phyloP scores from a whole-genome alignment of 805 yeast species.

The Isabelozyma heimii region DNA sequence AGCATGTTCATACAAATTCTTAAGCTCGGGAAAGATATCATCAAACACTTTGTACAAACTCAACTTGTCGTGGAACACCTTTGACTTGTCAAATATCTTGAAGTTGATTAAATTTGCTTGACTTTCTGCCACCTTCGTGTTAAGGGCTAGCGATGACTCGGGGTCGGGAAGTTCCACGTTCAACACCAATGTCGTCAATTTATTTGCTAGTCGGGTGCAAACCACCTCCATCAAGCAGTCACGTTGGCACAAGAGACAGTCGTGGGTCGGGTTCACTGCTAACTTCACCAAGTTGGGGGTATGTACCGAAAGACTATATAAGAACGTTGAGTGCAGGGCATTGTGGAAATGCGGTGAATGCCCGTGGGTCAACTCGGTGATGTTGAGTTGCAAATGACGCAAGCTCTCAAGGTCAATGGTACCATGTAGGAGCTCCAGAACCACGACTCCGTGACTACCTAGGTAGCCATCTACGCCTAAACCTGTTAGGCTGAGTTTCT shows the following conservation, averaged over 20 bases:
- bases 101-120: constrained; percentile 11
- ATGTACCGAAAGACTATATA: constrained; percentile 5
- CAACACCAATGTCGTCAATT: constrained; percentile 8
- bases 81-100: constrained; percentile 13
- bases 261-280: constrained; percentile 13
- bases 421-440: constrained; percentile 6
- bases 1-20: constrained; percentile 11
- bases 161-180: constrained; percentile 11
- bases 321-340: constrained; percentile 5
- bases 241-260: constrained; percentile 19
- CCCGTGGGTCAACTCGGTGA: constrained; percentile 21
- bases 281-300: constrained; percentile 8
- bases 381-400: constrained; percentile 9
- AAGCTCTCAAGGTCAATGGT: constrained; percentile 12
- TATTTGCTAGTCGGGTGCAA: constrained; percentile 4
- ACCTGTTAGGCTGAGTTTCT: constrained; percentile 4
- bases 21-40: neutral
- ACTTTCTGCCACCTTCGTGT: constrained; percentile 2
- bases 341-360: constrained; percentile 11
- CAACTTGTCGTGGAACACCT: constrained; percentile 10
- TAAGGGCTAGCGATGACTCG: constrained; percentile 6
- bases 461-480: constrained; percentile 23
- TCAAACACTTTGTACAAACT: constrained; percentile 8
- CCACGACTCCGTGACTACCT: constrained; percentile 8
- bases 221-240: constrained; percentile 3